These are phyloP conservation scores for Davidsoniella eucalypti DNA, from an alignment of 2,329 filamentous ascomycete species.

Conservation along the genomic window DNA sequence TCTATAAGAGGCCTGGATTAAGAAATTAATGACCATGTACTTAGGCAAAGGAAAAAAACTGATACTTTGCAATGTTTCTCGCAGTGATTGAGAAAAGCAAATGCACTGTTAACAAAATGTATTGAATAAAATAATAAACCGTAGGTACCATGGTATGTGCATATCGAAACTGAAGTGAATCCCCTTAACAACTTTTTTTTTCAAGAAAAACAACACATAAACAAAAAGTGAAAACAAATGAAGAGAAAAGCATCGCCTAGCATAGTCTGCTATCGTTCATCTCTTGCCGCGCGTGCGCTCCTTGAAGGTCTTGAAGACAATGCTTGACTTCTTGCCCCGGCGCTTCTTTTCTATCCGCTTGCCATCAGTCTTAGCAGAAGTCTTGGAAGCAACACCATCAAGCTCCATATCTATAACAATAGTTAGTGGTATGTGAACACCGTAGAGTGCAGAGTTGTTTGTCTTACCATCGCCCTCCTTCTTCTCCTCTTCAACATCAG, in stretches of 20 bases:
- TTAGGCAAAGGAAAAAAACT: too few species aligned
- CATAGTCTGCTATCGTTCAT: not conserved
- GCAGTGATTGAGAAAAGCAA: not conserved
- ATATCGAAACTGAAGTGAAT: not conserved
- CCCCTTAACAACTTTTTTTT: too few species aligned
- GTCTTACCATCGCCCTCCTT: conserved; percentile 8
- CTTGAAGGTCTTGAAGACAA: conserved; percentile 44
- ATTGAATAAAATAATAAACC: conserved; percentile 4
- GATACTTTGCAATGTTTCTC: too few species aligned
- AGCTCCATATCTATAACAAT: conserved; percentile 36
- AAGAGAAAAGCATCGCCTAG: not conserved
- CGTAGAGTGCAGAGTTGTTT: not conserved
- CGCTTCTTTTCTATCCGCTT: conserved; percentile 43
- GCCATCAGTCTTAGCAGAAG: conserved; percentile 22
- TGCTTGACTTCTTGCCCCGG: conserved; percentile 36
- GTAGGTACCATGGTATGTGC: conserved; percentile 5
- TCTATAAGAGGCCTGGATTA: too few species aligned
- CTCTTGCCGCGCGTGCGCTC: conserved; percentile 19
- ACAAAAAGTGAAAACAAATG: not conserved
- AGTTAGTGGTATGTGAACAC: not conserved
- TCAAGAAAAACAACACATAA: not conserved
- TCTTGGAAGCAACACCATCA: conserved; percentile 26
- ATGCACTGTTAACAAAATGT: not conserved
- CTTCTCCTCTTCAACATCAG: conserved; percentile 8
- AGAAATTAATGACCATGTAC: too few species aligned